phyloP scores from a whole-genome alignment of 441 rosid genomes.

The Breynia disticha region DNA sequence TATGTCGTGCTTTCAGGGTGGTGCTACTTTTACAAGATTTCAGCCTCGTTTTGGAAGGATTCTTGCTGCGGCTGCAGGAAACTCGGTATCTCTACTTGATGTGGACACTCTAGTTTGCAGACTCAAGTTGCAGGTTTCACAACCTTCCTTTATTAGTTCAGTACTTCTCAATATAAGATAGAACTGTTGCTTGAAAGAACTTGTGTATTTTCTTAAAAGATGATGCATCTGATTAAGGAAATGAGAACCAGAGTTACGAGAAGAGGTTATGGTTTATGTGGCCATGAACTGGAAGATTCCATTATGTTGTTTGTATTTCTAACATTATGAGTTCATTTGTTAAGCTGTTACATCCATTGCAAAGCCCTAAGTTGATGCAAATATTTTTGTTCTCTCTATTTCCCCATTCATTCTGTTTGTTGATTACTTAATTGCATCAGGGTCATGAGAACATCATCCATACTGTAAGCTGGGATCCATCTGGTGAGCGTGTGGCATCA shows the following conservation, averaged over 20 bases:
- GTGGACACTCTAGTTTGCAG: conserved; percentile 47
- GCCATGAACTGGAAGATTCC: neutral
- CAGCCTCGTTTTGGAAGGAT: conserved; percentile 53
- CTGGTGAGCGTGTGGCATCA: conserved; percentile 53
- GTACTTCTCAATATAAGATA: no score
- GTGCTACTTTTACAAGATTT: conserved; percentile 47
- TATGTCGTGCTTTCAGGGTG: conserved; percentile 27
- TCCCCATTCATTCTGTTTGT: no score
- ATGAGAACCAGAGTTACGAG: neutral
- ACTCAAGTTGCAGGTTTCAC: conserved; percentile 47
- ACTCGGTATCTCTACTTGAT: conserved; percentile 42
- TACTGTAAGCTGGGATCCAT: conserved; percentile 55
- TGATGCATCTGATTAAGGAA: neutral
- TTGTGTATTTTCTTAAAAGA: neutral
- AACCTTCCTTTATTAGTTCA: no score
- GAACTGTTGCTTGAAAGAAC: neutral
- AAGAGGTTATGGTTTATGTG: neutral
- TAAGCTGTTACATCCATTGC: neutral
- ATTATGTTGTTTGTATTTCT: no score
- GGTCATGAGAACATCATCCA: conserved; percentile 45
- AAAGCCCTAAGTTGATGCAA: neutral
- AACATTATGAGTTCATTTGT: no score
- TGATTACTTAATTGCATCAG: conserved; percentile 22
- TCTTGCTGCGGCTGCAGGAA: conserved; percentile 54
- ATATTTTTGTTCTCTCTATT: no score